Base-by-base conservation (phyloP, 2,329 filamentous ascomycete genomes). In the Cercospora zeae-maydis region DNA sequence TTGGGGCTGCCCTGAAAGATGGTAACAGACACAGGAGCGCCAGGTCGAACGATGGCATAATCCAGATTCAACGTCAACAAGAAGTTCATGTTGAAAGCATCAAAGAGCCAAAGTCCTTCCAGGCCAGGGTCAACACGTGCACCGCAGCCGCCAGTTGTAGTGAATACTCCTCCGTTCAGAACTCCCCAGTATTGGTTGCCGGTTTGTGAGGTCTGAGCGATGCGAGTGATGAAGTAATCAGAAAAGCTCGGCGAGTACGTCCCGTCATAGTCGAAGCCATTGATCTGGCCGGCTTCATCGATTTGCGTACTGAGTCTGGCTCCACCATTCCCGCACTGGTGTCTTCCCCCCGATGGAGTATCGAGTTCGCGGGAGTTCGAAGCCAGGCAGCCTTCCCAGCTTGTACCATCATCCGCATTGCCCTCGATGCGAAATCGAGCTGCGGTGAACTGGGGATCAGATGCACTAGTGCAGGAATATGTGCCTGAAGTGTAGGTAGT, bases 151-250 rank as follows among this genome's bases (percentile, higher is more conserved):
- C 67, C 66, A 0, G 61, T 21, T 2, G 31, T 10, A 0, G 62
- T 61, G 52, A 68, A 63, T 7, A 62, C 19, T 13, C 47, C 52
- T 36, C 67, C 65, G 8, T 52, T 34, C 1, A 72, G 55, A 2
- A 69, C 27, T 4, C 67, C 67, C 70, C 69, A 71, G 59, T 49
- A 71, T 34, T 63, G 2, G 10, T 42, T 59, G 0, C 30, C 4
- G 1, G 21, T 42, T 27, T 61, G 56, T 5, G 33, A 27, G 1
- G 27, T 45, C 3, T 36, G 27, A 8, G 30, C 58, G 47, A 72
- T 67, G 2, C 63, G 47, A 6, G 51, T 63, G 61, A 72, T 69
- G 21, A 65, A 64, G 47, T 59, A 71, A 33, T 72, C 70, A 11
- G 66, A 33, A 51, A 68, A 64, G 0, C 27, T 11, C 21, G 14